Evolutionary conservation across 129 eudicot species (phyloP).

Genomic region (Escallonia rubra): DNA sequence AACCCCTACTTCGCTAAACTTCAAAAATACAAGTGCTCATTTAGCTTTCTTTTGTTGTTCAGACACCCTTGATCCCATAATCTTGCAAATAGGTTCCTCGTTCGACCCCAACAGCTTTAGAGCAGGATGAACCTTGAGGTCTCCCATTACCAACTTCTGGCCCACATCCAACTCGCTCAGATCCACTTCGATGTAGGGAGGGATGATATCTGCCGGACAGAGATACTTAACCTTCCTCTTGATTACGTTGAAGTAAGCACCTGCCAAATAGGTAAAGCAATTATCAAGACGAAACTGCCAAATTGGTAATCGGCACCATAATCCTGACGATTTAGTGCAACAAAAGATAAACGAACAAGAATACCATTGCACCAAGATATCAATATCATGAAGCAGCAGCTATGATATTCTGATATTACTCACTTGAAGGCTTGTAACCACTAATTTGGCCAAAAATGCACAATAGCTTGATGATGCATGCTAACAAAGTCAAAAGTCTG

Average conservation of each 20-base stretch:
- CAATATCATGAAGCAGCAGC: too few relatives aligned
- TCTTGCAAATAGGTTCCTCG: conserved; percentile 67
- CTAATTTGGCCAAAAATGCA: too few relatives aligned
- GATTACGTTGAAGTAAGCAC: conserved; percentile 72
- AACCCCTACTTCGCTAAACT: too few relatives aligned
- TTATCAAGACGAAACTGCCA: neutral
- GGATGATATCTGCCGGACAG: conserved; percentile 86
- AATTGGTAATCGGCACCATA: too few relatives aligned
- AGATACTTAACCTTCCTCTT: conserved; percentile 73
- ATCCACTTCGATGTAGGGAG: conserved; percentile 91
- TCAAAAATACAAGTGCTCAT: conserved; percentile 9
- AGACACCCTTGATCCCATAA: conserved; percentile 70
- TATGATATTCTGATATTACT: too few relatives aligned
- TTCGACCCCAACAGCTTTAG: conserved; percentile 47
- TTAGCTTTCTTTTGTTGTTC: conserved; percentile 65
- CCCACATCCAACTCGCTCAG: conserved; percentile 82
- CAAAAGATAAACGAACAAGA: too few relatives aligned
- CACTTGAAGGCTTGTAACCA: too few relatives aligned
- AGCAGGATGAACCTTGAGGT: conserved; percentile 92
- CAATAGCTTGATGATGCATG: too few relatives aligned
- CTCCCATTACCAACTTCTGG: conserved; percentile 72
- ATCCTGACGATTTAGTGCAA: too few relatives aligned
- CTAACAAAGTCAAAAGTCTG: too few relatives aligned
- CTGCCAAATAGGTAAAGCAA: conserved; percentile 25
- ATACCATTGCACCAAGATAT: too few relatives aligned